A percentile compares a stretch with the other conserved stretches of the same genome.
Conservation (phyloP, 495 filamentous ascomycete genomes). For the Aspergillus ostianus region DNA sequence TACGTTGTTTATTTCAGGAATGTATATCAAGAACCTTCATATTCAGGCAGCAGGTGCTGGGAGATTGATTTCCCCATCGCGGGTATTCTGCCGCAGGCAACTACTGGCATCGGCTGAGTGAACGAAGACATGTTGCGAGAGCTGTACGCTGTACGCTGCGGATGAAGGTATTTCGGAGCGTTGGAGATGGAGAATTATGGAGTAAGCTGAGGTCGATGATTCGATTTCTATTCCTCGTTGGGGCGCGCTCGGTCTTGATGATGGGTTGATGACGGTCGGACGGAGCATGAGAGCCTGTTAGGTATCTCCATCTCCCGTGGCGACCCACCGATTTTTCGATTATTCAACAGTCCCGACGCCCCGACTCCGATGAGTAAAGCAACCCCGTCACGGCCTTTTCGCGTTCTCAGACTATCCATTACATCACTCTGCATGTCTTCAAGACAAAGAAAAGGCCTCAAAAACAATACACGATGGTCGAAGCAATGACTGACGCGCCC, state of each 20-base stretch:
- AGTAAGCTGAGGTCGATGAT: slow-evolving; percentile 11
- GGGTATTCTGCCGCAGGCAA: slow-evolving; percentile 22
- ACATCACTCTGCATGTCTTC: slow-evolving; percentile 10
- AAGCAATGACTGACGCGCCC: slow-evolving; percentile 13
- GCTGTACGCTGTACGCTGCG: slow-evolving; percentile 19
- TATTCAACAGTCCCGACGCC: slow-evolving; percentile 17
- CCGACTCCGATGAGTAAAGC: slow-evolving; percentile 13
- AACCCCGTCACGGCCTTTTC: slow-evolving; percentile 14
- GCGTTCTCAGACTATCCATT: slow-evolving; percentile 11
- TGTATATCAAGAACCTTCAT: slow-evolving; percentile 26
- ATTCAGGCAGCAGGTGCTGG: slow-evolving; percentile 26
- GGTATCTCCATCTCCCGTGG: too few species aligned
- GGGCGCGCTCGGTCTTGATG: slow-evolving; percentile 11
- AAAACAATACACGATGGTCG: slow-evolving; percentile 14
- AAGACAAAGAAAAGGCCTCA: slow-evolving; percentile 9
- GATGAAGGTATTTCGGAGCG: slow-evolving; percentile 13
- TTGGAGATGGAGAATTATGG: slow-evolving; percentile 12
- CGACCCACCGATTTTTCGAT: slow-evolving; percentile 14
- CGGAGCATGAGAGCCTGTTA: too few species aligned
- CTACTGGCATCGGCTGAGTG: slow-evolving; percentile 21
- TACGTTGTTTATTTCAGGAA: slow-evolving; percentile 7
- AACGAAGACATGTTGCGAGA: slow-evolving; percentile 22
- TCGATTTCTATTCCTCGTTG: slow-evolving; percentile 14
- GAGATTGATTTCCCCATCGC: slow-evolving; percentile 28
- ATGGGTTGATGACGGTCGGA: slow-evolving; percentile 13